These are phyloP conservation scores for Hyaloscypha bicolor DNA, from an alignment of 495 filamentous ascomycete genomes.

Conservation along the genomic window DNA sequence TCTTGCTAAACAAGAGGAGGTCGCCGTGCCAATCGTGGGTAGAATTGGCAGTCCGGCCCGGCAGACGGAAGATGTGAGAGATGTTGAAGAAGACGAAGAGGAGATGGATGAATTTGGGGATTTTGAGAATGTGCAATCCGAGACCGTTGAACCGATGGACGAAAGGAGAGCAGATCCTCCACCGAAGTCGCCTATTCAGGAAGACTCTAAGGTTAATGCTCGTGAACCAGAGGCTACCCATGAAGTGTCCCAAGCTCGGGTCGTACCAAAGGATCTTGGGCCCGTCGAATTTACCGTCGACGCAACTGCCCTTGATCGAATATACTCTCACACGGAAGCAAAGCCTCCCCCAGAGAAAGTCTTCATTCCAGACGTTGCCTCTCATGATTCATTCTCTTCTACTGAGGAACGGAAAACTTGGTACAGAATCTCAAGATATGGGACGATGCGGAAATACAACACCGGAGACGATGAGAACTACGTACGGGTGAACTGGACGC, in stretches of 20 bases:
- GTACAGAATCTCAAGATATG: slow-evolving; percentile 62
- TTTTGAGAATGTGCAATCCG: slow-evolving; percentile 37
- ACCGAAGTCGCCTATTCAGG: slow-evolving; percentile 16
- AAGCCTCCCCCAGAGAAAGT: slow-evolving; percentile 13
- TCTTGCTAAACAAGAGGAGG: slow-evolving; percentile 40
- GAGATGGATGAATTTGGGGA: slow-evolving; percentile 58
- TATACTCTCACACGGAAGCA: slow-evolving; percentile 39
- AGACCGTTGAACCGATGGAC: slow-evolving; percentile 15
- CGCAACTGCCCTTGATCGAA: slow-evolving; percentile 42
- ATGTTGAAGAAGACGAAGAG: slow-evolving; percentile 27
- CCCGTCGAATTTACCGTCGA: slow-evolving; percentile 42
- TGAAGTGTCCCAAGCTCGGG: not conserved
- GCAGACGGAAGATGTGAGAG: slow-evolving; percentile 7
- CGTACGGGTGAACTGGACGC: slow-evolving; percentile 54
- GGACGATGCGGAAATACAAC: slow-evolving; percentile 57
- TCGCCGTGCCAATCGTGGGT: not conserved
- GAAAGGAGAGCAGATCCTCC: slow-evolving; percentile 9
- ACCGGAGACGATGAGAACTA: slow-evolving; percentile 60
- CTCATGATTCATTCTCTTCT: slow-evolving; percentile 48
- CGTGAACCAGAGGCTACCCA: not conserved
- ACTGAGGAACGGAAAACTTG: slow-evolving; percentile 61
- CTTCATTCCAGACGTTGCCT: slow-evolving; percentile 28
- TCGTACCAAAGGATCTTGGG: slow-evolving; percentile 33
- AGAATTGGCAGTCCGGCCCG: slow-evolving; percentile 3
- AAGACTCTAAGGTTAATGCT: not conserved